Conservation (phyloP, 2,329 filamentous ascomycete genomes). For the Penicillium sp. region DNA sequence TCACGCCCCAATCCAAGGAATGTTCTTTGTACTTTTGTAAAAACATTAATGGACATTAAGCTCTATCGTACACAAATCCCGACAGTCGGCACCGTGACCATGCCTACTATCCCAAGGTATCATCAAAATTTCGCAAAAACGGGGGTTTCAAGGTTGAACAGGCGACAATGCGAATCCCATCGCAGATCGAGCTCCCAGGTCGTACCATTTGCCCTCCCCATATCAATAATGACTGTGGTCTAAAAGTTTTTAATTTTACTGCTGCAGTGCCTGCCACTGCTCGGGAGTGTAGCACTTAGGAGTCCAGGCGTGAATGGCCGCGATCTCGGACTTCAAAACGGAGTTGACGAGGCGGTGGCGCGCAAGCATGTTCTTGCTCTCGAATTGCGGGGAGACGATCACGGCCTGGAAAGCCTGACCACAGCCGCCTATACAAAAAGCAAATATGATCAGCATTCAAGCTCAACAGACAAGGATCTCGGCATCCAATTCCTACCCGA, state of each 20-base stretch:
- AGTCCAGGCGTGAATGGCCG: slow-evolving; percentile 90
- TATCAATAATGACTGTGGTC: not conserved
- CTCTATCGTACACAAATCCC: slow-evolving; percentile 17
- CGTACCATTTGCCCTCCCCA: not conserved
- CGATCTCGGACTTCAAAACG: slow-evolving; percentile 82
- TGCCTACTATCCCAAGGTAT: slow-evolving; percentile 1
- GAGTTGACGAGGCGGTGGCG: slow-evolving; percentile 84
- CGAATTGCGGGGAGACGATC: slow-evolving; percentile 70
- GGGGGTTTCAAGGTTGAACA: not conserved
- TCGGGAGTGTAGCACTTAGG: slow-evolving; percentile 90
- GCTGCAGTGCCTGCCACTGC: slow-evolving; percentile 75
- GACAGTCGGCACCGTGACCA: not conserved
- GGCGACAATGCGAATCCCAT: not conserved
- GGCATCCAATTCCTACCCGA: slow-evolving; percentile 63
- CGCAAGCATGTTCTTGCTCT: slow-evolving; percentile 73
- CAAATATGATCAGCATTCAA: slow-evolving; percentile 8
- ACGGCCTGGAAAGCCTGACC: slow-evolving; percentile 70
- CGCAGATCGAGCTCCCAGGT: not conserved
- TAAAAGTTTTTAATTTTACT: slow-evolving; percentile 23
- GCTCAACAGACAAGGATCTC: slow-evolving; percentile 1
- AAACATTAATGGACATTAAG: slow-evolving; percentile 3
- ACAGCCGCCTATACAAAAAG: slow-evolving; percentile 59
- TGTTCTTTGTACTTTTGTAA: not conserved
- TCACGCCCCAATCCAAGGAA: not conserved
- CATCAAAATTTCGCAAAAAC: not conserved